Evolutionary conservation across 2,329 filamentous ascomycete genomes (phyloP), one percentile per base, ranked within the genome.

Genomic region (Elsinoe fawcettii): DNA sequence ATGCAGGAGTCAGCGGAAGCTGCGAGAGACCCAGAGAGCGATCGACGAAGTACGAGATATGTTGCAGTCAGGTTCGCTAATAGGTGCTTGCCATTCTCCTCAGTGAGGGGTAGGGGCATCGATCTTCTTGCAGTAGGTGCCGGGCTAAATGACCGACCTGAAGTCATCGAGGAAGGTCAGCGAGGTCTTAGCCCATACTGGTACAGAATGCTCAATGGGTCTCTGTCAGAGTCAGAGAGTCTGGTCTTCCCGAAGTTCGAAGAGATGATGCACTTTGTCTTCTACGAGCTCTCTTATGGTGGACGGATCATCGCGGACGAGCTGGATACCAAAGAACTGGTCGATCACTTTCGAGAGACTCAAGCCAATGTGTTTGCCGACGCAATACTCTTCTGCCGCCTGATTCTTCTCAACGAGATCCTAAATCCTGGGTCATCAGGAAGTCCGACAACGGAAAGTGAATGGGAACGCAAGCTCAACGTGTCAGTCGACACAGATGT

Each of bases 61-160:
- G 86, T 89, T 18, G 86, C 86, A 22, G 85, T 93, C 6, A 88
- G 93, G 58, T 96, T 92, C 77, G 89, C 90, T 9, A 97, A 97
- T 67, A 81, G 88, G 53, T 95, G 90, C 65, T 76, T 99, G 4
- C 82, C 86, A 0, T 96, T 90, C 64, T 79, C 79, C 18, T 90
- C 96, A 65, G 78, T 89, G 8, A 77, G 86, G 36, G 93, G 84
- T 23, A 82, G 93, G 51, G 96, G 90, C 88, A 87, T 96, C 47
- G 84, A 96, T 68, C 81, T 97, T 14, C 77, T 96, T 51, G 92
- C 91, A 6, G 75, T 93, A 7, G 83, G 82, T 14, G 84, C 84
- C 11, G 78, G 79, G 2, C 71, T 74, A 2, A 80, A 83, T 53
- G 87, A 91, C 67, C 82, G 87, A 46, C 86, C 85, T 60, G 92